These are phyloP conservation scores for Chloris gayana DNA, from an alignment of 176 grass and related monocot genomes.

Conservation along the genomic window DNA sequence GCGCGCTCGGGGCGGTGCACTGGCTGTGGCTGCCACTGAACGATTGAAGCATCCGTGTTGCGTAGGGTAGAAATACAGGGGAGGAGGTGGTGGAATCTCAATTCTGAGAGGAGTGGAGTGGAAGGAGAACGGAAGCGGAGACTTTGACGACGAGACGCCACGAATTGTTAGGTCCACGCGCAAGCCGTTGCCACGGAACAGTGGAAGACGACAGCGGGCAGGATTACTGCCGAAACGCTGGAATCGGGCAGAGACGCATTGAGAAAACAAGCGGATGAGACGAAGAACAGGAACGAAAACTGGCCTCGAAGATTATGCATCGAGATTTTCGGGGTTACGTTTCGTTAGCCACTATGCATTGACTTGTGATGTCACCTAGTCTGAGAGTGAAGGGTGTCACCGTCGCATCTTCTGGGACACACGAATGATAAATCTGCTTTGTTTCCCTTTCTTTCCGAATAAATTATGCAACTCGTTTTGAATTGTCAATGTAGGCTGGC, in stretches of 20 bases:
- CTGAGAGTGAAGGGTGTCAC: neutral
- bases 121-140: conserved; percentile 49
- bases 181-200: neutral
- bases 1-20: conserved; percentile 23
- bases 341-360: neutral
- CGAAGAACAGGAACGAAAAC: neutral
- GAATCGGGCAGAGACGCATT: conserved; percentile 5
- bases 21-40: neutral
- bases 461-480: neutral
- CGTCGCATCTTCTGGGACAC: neutral
- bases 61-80: conserved; percentile 21
- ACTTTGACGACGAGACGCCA: conserved; percentile 34
- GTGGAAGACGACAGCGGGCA: neutral
- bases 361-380: neutral
- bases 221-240: neutral
- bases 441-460: neutral
- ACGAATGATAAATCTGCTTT: neutral
- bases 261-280: neutral
- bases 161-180: conserved; percentile 58
- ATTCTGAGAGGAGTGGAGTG: conserved; percentile 27
- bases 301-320: neutral
- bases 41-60: neutral
- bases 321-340: neutral
- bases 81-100: conserved; percentile 27
- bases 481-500: neutral